phyloP scores from a whole-genome alignment of 805 yeast genomes.

The Yarrowia deformans region DNA sequence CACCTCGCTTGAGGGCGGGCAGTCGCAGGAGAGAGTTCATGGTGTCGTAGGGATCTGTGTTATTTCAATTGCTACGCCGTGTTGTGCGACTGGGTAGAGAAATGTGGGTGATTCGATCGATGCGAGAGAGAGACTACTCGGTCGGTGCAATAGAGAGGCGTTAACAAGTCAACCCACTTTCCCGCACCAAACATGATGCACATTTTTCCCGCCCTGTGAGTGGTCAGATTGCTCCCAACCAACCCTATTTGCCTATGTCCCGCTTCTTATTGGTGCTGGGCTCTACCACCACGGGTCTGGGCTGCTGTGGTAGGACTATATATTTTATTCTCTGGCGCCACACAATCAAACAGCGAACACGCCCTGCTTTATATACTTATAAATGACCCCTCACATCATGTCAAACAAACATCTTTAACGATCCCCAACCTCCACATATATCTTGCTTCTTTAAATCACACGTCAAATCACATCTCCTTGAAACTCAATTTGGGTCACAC shows the following conservation, averaged over 20 bases:
- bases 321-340: no score
- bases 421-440: neutral
- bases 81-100: neutral
- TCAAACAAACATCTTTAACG: neutral
- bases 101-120: neutral
- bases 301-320: no score
- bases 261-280: neutral
- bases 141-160: constrained; percentile 4
- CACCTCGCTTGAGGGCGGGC: constrained; percentile 40
- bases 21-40: constrained; percentile 39
- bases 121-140: constrained; percentile 1
- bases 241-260: neutral
- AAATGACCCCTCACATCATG: neutral
- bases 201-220: constrained; percentile 33
- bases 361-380: neutral
- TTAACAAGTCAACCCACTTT: constrained; percentile 2
- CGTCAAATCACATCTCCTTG: neutral
- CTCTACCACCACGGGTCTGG: no score
- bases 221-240: constrained; percentile 39
- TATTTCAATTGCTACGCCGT: constrained; percentile 11
- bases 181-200: neutral
- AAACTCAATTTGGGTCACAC: neutral
- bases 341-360: neutral
- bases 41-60: neutral
- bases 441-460: neutral